Conservation (phyloP, 371 early-diverging fungal genomes). For the Apophysomyces sp. region DNA sequence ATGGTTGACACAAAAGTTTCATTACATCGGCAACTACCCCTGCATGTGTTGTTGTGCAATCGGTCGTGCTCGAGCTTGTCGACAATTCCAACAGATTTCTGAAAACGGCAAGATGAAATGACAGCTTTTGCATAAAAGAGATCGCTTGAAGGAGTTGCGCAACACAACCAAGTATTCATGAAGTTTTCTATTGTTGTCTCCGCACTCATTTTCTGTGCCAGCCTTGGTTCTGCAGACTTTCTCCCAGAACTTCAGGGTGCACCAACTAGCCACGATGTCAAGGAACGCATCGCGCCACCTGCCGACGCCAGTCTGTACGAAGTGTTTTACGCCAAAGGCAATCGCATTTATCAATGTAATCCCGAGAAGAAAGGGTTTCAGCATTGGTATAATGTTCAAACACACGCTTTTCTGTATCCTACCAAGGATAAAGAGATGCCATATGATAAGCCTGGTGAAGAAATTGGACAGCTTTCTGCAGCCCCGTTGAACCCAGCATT, state of each 20-base stretch:
- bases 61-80: not conserved
- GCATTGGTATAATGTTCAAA: constrained; percentile 47
- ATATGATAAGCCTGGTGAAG: constrained; percentile 28
- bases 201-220: not conserved
- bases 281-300: constrained; percentile 35
- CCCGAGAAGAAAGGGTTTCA: constrained; percentile 38
- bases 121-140: not conserved
- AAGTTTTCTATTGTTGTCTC: constrained; percentile 3
- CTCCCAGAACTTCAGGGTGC: constrained; percentile 23
- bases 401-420: constrained; percentile 35
- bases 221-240: constrained; percentile 14
- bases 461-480: constrained; percentile 32
- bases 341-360: constrained; percentile 43
- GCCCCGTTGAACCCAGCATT: constrained; percentile 26
- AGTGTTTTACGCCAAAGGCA: constrained; percentile 38
- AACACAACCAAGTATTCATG: not conserved
- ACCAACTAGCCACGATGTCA: constrained; percentile 26
- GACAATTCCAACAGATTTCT: constrained; percentile 19
- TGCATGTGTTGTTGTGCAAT: not conserved
- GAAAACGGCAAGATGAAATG: not conserved
- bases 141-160: not conserved
- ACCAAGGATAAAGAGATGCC: constrained; percentile 27
- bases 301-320: constrained; percentile 26
- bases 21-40: not conserved
- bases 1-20: not conserved